Conservation (phyloP, 2,329 filamentous ascomycete species). For the Claviceps pusilla region DNA sequence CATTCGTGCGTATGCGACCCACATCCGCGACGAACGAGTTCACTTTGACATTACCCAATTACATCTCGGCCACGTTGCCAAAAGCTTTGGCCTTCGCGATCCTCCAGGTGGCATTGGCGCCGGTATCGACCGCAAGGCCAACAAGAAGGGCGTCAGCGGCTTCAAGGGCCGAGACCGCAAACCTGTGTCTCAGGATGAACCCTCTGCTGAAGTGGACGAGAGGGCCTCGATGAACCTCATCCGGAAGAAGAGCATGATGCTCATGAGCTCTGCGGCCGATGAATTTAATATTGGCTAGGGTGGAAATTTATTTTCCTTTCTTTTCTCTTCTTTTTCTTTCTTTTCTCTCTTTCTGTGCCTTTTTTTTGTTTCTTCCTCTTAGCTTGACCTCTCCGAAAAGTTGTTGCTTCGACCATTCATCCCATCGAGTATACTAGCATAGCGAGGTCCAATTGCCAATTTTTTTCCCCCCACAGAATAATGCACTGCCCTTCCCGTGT, state of each 20-base stretch:
- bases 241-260: slow-evolving; percentile 49
- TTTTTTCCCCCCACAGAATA: not conserved
- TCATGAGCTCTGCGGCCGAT: slow-evolving; percentile 46
- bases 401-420: not conserved
- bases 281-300: slow-evolving; percentile 54
- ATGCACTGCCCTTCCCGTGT: not conserved
- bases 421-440: not conserved
- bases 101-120: slow-evolving; percentile 68
- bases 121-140: slow-evolving; percentile 33
- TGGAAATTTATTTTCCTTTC: not conserved
- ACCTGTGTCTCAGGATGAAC: not conserved
- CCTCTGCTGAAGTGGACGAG: slow-evolving; percentile 13
- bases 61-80: slow-evolving; percentile 84
- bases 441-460: not conserved
- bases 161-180: slow-evolving; percentile 13
- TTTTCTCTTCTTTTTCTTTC: not conserved
- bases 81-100: slow-evolving; percentile 82
- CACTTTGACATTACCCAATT: slow-evolving; percentile 87
- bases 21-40: slow-evolving; percentile 66
- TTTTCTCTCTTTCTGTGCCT: not conserved
- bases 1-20: slow-evolving; percentile 86
- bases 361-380: not conserved
- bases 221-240: slow-evolving; percentile 26
- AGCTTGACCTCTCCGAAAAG: not conserved
- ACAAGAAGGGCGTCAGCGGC: slow-evolving; percentile 16